Evolutionary conservation across 192 early-diverging fungal species (phyloP).

Genomic region (Backusella morwellensis): DNA sequence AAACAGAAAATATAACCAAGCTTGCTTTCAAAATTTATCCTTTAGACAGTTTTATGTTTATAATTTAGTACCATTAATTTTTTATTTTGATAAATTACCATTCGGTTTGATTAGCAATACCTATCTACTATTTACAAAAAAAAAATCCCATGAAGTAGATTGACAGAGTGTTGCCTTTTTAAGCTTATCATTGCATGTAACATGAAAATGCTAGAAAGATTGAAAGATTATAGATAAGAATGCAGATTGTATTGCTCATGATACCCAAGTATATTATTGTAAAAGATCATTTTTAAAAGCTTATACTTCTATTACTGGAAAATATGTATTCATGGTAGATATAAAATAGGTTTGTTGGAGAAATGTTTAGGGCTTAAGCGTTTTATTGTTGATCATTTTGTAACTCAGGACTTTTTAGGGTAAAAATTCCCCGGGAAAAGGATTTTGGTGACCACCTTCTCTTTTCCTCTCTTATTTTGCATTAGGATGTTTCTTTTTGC

Average conservation of each 20-base stretch:
- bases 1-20: not conserved
- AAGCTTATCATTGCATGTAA: not conserved
- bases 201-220: not conserved
- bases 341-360: not conserved
- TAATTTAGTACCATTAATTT: not conserved
- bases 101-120: not conserved
- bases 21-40: not conserved
- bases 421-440: not conserved
- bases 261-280: not conserved
- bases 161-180: conserved; percentile 3
- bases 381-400: not conserved
- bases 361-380: not conserved
- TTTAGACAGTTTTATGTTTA: not conserved
- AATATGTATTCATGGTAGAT: not conserved
- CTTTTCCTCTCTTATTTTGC: not conserved
- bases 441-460: not conserved
- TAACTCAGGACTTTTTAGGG: not conserved
- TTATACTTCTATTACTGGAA: not conserved
- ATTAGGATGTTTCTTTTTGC: not conserved
- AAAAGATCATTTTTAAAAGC: not conserved
- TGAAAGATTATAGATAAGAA: not conserved
- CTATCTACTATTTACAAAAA: not conserved
- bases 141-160: not conserved
- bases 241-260: not conserved
- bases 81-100: not conserved